Conservation (phyloP, 495 filamentous ascomycete genomes). For the Tuber melanosporum region DNA sequence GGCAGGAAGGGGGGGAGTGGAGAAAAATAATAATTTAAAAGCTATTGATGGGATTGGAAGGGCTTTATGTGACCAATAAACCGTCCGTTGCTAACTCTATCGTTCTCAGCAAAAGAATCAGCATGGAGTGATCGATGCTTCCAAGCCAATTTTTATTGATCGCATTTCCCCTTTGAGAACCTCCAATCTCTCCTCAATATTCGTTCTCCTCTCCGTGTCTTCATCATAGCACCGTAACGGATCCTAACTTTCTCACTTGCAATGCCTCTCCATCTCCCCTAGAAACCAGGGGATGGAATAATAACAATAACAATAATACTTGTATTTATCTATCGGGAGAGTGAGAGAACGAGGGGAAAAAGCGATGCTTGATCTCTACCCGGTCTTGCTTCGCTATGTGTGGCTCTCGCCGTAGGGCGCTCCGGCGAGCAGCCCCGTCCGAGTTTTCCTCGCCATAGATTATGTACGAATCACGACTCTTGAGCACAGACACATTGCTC, state of each 20-base stretch:
- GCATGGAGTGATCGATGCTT: not conserved
- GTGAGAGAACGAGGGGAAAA: conserved; percentile 16
- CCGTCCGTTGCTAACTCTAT: not conserved
- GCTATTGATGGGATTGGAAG: not conserved
- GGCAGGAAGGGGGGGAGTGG: conserved; percentile 22
- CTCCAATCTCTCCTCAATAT: not conserved
- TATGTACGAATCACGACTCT: conserved; percentile 37
- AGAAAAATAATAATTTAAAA: not conserved
- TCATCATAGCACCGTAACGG: not conserved
- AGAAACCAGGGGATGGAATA: not conserved
- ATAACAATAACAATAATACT: not conserved
- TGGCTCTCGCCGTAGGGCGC: conserved; percentile 29
- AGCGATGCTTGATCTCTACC: conserved; percentile 25
- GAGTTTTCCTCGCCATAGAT: conserved; percentile 33
- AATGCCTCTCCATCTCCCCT: not conserved
- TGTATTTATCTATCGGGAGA: not conserved
- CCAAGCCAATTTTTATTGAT: conserved; percentile 1
- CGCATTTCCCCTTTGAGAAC: not conserved
- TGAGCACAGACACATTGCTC: conserved; percentile 31
- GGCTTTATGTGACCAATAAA: conserved; percentile 5
- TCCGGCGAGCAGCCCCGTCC: conserved; percentile 34
- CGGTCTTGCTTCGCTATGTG: conserved; percentile 15
- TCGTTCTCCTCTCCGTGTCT: not conserved
- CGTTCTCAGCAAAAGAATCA: not conserved
- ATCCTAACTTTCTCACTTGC: not conserved